Base-by-base conservation (phyloP, 352 stramenopile species). In the Globisporangium heterothallicum region DNA sequence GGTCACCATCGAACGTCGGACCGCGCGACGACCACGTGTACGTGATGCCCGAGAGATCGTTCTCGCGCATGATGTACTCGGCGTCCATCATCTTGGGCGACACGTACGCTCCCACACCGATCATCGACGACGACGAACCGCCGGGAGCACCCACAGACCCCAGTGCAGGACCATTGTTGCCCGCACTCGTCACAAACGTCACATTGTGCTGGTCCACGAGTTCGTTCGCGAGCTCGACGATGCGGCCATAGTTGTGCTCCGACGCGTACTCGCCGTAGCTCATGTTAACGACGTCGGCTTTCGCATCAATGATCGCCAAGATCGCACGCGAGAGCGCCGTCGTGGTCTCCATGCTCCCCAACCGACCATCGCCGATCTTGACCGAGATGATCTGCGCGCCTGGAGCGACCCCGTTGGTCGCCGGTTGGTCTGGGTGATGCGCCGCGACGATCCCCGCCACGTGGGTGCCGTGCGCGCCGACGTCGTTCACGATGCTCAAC, bases 221-320 rank as follows among this genome's bases (percentile, higher is more conserved):
- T 38, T 98, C 86, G 35, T 95, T 80, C 42, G 84, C 81, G 25
- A 97, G 58, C 54, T 97, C 75, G 7, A 94, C 74, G 19, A 98
- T 68, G 44, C 92, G 77, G n/a, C 94, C 91, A 36, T 67, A 72
- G 66, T 98, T 85, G 45, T 94, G 82, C 61, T 95, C 64, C 19
- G 66, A 78, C 24, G 80, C 90, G 35, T 95, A 91, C 70, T 99
- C 96, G 22, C 95, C 96, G 66, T 98, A 99, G 40, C 84, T 97
- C 74, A 99, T 94, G 76, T 98, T 98, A 25, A 99, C 83, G 0
- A 98, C 49, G 65, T 99, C 91, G n/a, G 83, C 91, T 14, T 89
- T 88, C 30, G 84, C 63, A 27, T 85, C 62, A 48, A 95, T 83
- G 19, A 96, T 88, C 4, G 94, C 88, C 42, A 95, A 77, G 40